Base-by-base conservation (phyloP, 1,139 yeast genomes). In the Candida neerlandica region DNA sequence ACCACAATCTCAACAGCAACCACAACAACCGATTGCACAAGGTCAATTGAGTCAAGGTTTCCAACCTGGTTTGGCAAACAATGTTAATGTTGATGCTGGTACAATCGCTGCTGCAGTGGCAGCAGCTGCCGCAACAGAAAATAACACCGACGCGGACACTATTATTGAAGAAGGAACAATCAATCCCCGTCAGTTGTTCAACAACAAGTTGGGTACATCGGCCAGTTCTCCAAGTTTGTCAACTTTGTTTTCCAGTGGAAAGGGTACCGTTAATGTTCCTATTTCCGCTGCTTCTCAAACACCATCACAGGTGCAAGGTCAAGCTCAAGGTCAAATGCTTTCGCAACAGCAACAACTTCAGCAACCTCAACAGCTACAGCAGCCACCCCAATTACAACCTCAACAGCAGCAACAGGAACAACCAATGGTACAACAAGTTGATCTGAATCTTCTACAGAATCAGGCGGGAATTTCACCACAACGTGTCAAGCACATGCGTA, bases 121-220 rank as follows among this genome's bases (percentile, higher is more conserved):
- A 26, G 47, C 50, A 43, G 50, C 46, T 32, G 50, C 52, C 39
- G 46, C 58, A 6, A 55, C 56, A 2, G 53, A 53, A 18, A 55
- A 53, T 42, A 49, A 45, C 23, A 44, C 50, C 39, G 45, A 44
- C 21, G 48, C 47, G 32, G 44, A 44, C 10, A 35, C 40, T 35
- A 41, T 30, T 44, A 45, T 44, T n/a, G 50, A 50, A 43, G 66
- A 65, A 44, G 58, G 65, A 40, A 71, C 76, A 6, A 66, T 71
- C 39, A 69, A 71, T 51, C 77, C 77, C 3, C 61, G 66, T 37
- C 70, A 71, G 48, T 57, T 71, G 21, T 59, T 69, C 35, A 58
- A 55, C n/a, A 46, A 48, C 27, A 54, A 48, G 41, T 47, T 55
- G 21, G 50, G 57, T 11, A 55, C 55, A 19, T 53, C 60, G 14